Conservation (phyloP, 2,329 filamentous ascomycete species). For the Aureobasidium sp. region DNA sequence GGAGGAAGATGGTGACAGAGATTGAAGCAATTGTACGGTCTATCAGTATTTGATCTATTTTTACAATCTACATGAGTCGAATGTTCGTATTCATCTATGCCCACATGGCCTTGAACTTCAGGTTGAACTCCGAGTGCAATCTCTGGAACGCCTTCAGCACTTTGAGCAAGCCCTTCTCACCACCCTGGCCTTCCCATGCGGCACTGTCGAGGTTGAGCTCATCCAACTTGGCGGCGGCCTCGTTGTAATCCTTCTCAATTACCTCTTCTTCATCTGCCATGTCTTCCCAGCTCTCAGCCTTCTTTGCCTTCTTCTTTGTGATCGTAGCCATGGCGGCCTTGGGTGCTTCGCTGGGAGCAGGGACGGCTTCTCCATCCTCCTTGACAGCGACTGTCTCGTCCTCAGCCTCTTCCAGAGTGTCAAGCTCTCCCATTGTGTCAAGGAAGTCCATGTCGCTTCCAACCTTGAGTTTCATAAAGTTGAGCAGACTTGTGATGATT, state of each 20-base stretch:
- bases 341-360: slow-evolving; percentile 23
- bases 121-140: slow-evolving; percentile 52
- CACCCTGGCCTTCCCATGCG: slow-evolving; percentile 35
- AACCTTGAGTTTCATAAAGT: slow-evolving; percentile 45
- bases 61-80: neutral
- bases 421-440: slow-evolving; percentile 44
- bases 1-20: neutral
- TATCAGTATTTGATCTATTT: slow-evolving; percentile 4
- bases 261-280: slow-evolving; percentile 32
- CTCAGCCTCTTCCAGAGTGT: slow-evolving; percentile 41
- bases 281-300: slow-evolving; percentile 36
- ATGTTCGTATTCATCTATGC: slow-evolving; percentile 32
- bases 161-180: slow-evolving; percentile 40
- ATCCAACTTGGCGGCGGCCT: slow-evolving; percentile 20
- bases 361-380: slow-evolving; percentile 18
- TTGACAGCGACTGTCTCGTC: slow-evolving; percentile 33
- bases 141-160: slow-evolving; percentile 52
- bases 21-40: neutral
- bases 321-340: slow-evolving; percentile 21
- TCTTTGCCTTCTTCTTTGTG: slow-evolving; percentile 32
- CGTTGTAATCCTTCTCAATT: slow-evolving; percentile 20
- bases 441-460: slow-evolving; percentile 42
- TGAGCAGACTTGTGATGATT: slow-evolving; percentile 57
- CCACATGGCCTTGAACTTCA: slow-evolving; percentile 56
- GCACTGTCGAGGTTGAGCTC: slow-evolving; percentile 19